These are phyloP conservation scores for Fusarium scirpi DNA, from an alignment of 2,329 filamentous ascomycete species.

Conservation along the genomic window DNA sequence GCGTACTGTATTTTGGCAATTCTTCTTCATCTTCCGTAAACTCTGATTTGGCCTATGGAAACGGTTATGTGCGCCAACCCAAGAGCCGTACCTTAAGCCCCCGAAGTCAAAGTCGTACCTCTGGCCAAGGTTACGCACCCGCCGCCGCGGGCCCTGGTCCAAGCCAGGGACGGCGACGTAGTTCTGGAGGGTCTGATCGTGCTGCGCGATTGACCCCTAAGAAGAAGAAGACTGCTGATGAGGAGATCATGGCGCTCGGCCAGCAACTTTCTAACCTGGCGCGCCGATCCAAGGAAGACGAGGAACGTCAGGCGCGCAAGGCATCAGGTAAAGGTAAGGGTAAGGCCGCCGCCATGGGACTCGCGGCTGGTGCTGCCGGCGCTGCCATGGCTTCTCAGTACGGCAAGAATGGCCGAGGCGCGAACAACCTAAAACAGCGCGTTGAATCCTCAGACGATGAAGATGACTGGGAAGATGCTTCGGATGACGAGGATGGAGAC, in stretches of 20 bases:
- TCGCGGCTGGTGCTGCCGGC: conserved; percentile 54
- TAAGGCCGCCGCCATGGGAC: conserved; percentile 38
- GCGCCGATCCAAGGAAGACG: conserved; percentile 62
- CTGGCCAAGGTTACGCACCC: conserved; percentile 28
- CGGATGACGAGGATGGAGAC: conserved; percentile 62
- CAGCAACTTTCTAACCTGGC: conserved; percentile 66
- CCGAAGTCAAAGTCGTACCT: conserved; percentile 40
- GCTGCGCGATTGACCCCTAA: conserved; percentile 29
- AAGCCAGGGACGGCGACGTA: conserved; percentile 33
- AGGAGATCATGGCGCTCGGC: conserved; percentile 68
- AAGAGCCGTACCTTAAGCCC: conserved; percentile 49
- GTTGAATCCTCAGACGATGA: conserved; percentile 58
- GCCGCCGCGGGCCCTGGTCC: conserved; percentile 22
- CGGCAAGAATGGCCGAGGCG: conserved; percentile 53
- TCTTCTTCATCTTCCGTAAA: conserved; percentile 76
- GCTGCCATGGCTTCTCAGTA: conserved; percentile 55
- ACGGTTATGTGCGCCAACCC: conserved; percentile 64
- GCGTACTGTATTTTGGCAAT: conserved; percentile 70
- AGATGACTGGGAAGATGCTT: conserved; percentile 54
- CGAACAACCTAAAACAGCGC: conserved; percentile 57
- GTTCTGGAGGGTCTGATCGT: conserved; percentile 34
- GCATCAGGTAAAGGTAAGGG: conserved; percentile 41
- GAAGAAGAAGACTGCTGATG: conserved; percentile 61
- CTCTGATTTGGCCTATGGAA: conserved; percentile 76
- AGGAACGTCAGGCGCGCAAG: conserved; percentile 55